Evolutionary conservation across 352 stramenopile species (phyloP).

Genomic region (Blastocystis sp.): DNA sequence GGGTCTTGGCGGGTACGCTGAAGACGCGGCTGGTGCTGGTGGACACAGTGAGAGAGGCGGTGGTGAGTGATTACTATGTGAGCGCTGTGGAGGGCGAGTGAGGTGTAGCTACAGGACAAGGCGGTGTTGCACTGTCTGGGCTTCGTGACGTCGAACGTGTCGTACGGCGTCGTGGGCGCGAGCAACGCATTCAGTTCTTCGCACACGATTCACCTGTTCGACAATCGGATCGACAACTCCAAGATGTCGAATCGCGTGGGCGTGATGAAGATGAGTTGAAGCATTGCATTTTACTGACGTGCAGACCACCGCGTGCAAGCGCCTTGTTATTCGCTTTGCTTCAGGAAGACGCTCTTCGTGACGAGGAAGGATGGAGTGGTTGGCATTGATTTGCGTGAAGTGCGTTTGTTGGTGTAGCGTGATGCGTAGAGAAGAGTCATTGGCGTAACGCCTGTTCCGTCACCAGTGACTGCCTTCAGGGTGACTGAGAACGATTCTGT

Average conservation of each 20-base stretch:
- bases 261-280: neutral
- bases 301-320: neutral
- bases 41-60: neutral
- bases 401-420: neutral
- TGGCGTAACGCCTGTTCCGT: neutral
- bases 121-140: neutral
- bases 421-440: constrained; percentile 39
- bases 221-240: too few species aligned
- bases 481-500: neutral
- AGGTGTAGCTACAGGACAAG: neutral
- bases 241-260: neutral
- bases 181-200: neutral
- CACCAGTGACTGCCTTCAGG: neutral
- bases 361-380: neutral
- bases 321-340: neutral
- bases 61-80: neutral
- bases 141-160: neutral
- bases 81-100: neutral
- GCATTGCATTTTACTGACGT: neutral
- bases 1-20: neutral
- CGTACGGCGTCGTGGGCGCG: neutral
- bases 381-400: constrained; percentile 3
- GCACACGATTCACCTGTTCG: too few species aligned
- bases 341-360: neutral
- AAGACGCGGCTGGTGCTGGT: neutral